These are phyloP conservation scores for Sarocladium brachiariae DNA, from an alignment of 2,329 filamentous ascomycete genomes.

Conservation along the genomic window DNA sequence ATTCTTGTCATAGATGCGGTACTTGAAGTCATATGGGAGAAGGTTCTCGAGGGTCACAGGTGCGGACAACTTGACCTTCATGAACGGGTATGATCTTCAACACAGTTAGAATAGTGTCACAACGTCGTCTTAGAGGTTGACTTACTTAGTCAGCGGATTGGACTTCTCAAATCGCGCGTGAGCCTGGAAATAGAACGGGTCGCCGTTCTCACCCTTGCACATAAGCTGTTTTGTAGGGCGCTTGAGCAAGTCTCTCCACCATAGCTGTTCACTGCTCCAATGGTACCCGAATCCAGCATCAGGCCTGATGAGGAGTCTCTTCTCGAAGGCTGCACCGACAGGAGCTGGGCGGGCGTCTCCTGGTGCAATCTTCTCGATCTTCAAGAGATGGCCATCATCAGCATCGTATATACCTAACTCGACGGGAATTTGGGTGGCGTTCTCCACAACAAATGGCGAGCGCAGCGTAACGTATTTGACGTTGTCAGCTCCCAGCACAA, in stretches of 20 bases:
- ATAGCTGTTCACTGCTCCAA: constrained; percentile 84
- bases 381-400: constrained; percentile 80
- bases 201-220: constrained; percentile 78
- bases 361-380: constrained; percentile 95
- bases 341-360: constrained; percentile 86
- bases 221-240: constrained; percentile 79
- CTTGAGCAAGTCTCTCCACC: constrained; percentile 88
- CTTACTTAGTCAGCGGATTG: constrained; percentile 70
- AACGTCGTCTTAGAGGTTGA: constrained; percentile 10
- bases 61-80: constrained; percentile 85
- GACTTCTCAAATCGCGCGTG: constrained; percentile 78
- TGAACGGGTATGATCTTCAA: constrained; percentile 78
- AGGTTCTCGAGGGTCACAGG: constrained; percentile 93
- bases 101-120: not conserved
- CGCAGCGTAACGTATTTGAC: constrained; percentile 97
- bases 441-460: constrained; percentile 86
- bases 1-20: constrained; percentile 97
- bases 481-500: constrained; percentile 86
- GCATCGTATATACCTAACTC: constrained; percentile 88
- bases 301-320: constrained; percentile 79
- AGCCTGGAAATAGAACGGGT: constrained; percentile 95
- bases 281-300: constrained; percentile 95
- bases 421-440: constrained; percentile 92
- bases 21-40: constrained; percentile 97
- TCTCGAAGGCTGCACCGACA: constrained; percentile 85